A percentile compares a stretch with the other conserved stretches of the same genome.
These are phyloP conservation scores for Hypoxylon cercidicola DNA, from an alignment of 495 filamentous ascomycete genomes.

Conservation along the genomic window DNA sequence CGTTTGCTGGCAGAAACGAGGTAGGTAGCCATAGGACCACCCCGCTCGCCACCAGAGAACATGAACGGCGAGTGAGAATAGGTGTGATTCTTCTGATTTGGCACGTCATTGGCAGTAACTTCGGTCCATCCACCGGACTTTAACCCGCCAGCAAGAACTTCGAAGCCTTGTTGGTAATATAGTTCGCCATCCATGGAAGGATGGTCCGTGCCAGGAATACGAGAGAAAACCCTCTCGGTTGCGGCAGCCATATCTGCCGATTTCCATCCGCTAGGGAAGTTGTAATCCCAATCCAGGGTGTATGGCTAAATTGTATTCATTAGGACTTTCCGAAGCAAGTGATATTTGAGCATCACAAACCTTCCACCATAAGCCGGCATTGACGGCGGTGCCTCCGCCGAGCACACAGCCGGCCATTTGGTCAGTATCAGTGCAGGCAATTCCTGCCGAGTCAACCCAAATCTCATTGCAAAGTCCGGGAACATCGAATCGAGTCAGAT, in stretches of 20 bases:
- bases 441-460: constrained; percentile 70
- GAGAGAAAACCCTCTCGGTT: constrained; percentile 67
- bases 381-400: constrained; percentile 79
- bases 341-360: constrained; percentile 28
- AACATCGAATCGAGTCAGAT: constrained; percentile 80
- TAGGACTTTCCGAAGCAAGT: too few species aligned
- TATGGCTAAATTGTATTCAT: constrained; percentile 44
- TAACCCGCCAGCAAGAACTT: constrained; percentile 66
- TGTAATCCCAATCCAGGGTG: constrained; percentile 73
- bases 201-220: constrained; percentile 74
- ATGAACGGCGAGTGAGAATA: constrained; percentile 75
- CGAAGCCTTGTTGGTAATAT: constrained; percentile 74
- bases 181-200: constrained; percentile 75
- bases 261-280: constrained; percentile 78
- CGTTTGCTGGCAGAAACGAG: constrained; percentile 68
- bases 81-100: constrained; percentile 73
- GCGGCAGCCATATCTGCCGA: constrained; percentile 56
- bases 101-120: constrained; percentile 67
- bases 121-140: constrained; percentile 68
- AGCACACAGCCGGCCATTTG: constrained; percentile 84
- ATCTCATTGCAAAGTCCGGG: constrained; percentile 81
- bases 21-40: constrained; percentile 78
- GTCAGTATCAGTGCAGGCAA: constrained; percentile 74
- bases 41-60: constrained; percentile 72
- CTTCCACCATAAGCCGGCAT: constrained; percentile 70